These are phyloP conservation scores for Ascochyta viciae-villosae DNA, from an alignment of 2,329 filamentous ascomycete genomes.

Conservation along the genomic window DNA sequence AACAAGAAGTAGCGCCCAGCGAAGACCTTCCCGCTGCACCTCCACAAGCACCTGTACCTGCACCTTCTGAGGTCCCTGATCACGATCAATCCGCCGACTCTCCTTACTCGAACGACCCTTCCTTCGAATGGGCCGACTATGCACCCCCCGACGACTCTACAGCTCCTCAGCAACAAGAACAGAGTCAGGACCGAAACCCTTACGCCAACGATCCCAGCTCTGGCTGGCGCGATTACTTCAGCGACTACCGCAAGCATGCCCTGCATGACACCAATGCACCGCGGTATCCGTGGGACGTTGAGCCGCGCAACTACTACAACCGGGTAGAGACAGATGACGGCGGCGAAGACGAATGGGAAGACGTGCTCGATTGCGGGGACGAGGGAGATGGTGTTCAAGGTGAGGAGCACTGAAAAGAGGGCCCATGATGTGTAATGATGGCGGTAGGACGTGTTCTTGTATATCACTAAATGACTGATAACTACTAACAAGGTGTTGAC, in stretches of 20 bases:
- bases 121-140: slow-evolving; percentile 1
- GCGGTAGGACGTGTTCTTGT: neutral
- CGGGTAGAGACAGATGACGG: neutral
- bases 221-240: slow-evolving; percentile 9
- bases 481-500: neutral
- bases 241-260: slow-evolving; percentile 5
- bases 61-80: neutral
- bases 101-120: slow-evolving; percentile 1
- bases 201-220: neutral
- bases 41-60: neutral
- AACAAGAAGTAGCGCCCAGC: neutral
- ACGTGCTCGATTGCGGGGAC: slow-evolving; percentile 7
- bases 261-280: neutral
- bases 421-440: neutral
- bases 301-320: neutral
- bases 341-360: neutral
- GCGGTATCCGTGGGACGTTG: neutral
- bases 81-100: neutral
- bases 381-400: neutral
- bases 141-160: neutral
- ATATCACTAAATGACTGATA: neutral
- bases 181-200: neutral
- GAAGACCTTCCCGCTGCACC: neutral
- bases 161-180: neutral
- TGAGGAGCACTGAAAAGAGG: neutral